Percentiles rank a stretch among this genome's conserved stretches.
phyloP scores from a whole-genome alignment of 83 land plant species.

The Diphasiastrum complanatum region DNA sequence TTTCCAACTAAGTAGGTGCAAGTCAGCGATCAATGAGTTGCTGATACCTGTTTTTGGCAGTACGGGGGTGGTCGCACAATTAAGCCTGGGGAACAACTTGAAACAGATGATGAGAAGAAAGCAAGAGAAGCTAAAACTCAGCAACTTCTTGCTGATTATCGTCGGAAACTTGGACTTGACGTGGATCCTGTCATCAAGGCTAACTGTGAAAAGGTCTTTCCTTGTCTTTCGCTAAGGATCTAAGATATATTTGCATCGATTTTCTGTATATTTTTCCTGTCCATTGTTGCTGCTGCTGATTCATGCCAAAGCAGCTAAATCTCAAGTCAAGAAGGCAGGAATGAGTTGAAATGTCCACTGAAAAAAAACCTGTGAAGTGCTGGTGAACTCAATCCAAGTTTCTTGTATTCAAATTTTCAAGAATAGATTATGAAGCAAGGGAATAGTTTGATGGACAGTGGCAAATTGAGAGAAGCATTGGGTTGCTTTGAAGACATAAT shows the following conservation, averaged over 20 bases:
- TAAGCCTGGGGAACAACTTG: conserved; percentile 73
- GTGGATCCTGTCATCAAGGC: conserved; percentile 52
- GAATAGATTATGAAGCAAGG: conserved; percentile 21
- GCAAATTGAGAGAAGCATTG: conserved; percentile 22
- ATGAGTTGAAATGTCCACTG: no score
- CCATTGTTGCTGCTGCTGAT: neutral
- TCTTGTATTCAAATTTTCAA: no score
- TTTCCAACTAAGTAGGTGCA: no score
- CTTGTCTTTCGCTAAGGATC: no score
- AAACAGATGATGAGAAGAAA: conserved; percentile 59
- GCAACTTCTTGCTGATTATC: conserved; percentile 51
- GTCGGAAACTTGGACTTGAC: conserved; percentile 44
- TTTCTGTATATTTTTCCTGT: no score
- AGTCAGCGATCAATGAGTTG: no score
- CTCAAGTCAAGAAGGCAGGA: no score
- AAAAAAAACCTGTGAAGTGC: no score
- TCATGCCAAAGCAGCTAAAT: no score
- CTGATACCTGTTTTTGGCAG: conserved; percentile 36
- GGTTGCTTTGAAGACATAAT: conserved; percentile 14
- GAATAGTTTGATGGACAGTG: conserved; percentile 24
- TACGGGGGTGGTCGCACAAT: conserved; percentile 84
- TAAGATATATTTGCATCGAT: no score
- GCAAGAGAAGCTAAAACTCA: conserved; percentile 57
- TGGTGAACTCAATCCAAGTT: no score
- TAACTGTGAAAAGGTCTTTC: conserved; percentile 58